Base-by-base conservation (phyloP, 2,329 filamentous ascomycete species). In the Aspergillus persii region DNA sequence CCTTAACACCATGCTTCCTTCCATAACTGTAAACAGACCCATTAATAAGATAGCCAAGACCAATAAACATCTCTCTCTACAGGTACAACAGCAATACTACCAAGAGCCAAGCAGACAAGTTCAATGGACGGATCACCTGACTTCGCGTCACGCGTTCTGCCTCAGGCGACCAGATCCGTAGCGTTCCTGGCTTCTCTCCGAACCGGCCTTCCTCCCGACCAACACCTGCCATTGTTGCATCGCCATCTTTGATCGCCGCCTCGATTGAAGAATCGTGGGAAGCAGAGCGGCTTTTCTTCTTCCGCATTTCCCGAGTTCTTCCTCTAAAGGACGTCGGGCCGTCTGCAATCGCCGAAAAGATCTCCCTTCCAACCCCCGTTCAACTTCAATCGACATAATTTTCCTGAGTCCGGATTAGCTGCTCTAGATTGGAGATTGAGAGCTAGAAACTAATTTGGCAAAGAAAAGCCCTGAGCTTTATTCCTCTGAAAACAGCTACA, bases 131-230 rank as follows among this genome's bases (percentile, higher is more conserved):
- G 27, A 11, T 67, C 70, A 72, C 68, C 65, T 71, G 68, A 71
- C 66, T 66, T 68, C 68, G 69, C 68, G 69, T 73, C 66, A 64
- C 65, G 68, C 62, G 61, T 67, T 56, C 56, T 63, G 69, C 68
- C 71, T 73, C 59, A 71, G 70, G 68, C 68, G 60, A 29, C 56
- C 57, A 64, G 58, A 47, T 62, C 52, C 62, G 61, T 5, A 31
- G 30, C 30, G 12, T 41, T 57, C 61, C 56, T 54, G 26, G 33
- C 31, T 41, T 41, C 15, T 51, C 33, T 46, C 26, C 48, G 23
- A 47, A 62, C 59, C 62, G 59, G 57, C 63, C 60, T 60, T 66
- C 66, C 56, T 62, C 60, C 56, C 61, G 48, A 55, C 54, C 56
- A 56, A 44, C 41, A 56, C 53, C 30, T 39, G 12, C 29, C 52